phyloP scores from a whole-genome alignment of 805 yeast species.

The Ogataea glucozyma region DNA sequence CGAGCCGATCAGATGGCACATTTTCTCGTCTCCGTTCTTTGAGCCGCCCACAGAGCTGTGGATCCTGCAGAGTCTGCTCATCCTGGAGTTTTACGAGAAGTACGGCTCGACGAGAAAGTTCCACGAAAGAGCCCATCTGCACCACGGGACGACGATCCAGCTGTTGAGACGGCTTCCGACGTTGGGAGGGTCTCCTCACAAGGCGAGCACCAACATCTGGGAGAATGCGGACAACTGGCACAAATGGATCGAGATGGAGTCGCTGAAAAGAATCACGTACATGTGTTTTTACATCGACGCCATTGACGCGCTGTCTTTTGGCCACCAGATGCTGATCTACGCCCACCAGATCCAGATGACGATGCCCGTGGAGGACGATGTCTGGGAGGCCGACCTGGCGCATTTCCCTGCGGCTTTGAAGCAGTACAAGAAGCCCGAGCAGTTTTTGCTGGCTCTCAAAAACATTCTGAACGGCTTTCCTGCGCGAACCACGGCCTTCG shows the following conservation, averaged over 20 bases:
- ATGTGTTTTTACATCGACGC: slow-evolving; percentile 83
- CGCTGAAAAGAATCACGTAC: slow-evolving; percentile 73
- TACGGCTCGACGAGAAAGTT: slow-evolving; percentile 63
- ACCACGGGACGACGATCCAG: slow-evolving; percentile 86
- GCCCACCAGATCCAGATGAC: slow-evolving; percentile 62
- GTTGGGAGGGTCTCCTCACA: slow-evolving; percentile 66
- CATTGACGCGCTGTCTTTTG: slow-evolving; percentile 73
- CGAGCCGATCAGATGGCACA: slow-evolving; percentile 62
- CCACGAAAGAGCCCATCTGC: slow-evolving; percentile 83
- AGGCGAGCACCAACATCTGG: slow-evolving; percentile 22
- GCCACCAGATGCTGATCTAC: slow-evolving; percentile 62
- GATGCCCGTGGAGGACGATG: slow-evolving; percentile 61
- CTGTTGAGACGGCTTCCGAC: slow-evolving; percentile 73
- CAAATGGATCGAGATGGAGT: slow-evolving; percentile 80
- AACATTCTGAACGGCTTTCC: slow-evolving; percentile 53
- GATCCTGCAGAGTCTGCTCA: slow-evolving; percentile 70
- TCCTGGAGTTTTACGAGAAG: slow-evolving; percentile 81
- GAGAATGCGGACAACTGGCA: slow-evolving; percentile 40
- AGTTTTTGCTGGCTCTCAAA: slow-evolving; percentile 60
- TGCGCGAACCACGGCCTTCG: slow-evolving; percentile 54
- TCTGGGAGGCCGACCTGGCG: slow-evolving; percentile 46
- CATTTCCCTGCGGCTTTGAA: slow-evolving; percentile 26
- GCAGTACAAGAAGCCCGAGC: slow-evolving; percentile 35
- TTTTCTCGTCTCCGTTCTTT: slow-evolving; percentile 71
- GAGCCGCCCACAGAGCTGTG: slow-evolving; percentile 76